Percentiles rank a stretch among this genome's conserved stretches.
These are phyloP conservation scores for Takashimella tepidaria DNA, from an alignment of 1,284 basidiomycete genomes.

Conservation along the genomic window DNA sequence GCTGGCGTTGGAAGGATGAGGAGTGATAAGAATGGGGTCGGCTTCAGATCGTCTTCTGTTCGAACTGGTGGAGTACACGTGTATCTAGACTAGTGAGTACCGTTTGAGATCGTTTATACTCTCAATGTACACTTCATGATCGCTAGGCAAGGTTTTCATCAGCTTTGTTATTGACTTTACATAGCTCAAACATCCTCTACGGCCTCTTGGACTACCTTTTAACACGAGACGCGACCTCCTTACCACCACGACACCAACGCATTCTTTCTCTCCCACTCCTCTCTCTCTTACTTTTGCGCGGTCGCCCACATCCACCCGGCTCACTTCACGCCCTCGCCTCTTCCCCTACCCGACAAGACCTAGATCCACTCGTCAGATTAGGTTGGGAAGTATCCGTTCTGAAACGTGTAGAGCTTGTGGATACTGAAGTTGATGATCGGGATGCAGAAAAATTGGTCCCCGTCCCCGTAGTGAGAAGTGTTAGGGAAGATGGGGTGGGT, in stretches of 20 bases:
- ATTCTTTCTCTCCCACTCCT: conserved; percentile 65
- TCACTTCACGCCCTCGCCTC: conserved; percentile 66
- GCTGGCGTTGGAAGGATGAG: conserved; percentile 31
- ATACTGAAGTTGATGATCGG: conserved; percentile 52
- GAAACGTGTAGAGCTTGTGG: conserved; percentile 70
- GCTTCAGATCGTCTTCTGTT: conserved; percentile 37
- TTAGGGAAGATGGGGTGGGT: conserved; percentile 17
- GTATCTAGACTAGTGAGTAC: conserved; percentile 74
- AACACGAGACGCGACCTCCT: conserved; percentile 16
- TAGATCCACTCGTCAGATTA: conserved; percentile 65
- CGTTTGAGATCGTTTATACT: too few species aligned
- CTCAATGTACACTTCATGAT: too few species aligned
- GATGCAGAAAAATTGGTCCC: conserved; percentile 14
- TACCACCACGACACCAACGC: conserved; percentile 33
- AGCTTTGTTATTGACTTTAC: neutral
- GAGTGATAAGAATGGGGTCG: conserved; percentile 16
- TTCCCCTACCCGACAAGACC: conserved; percentile 67
- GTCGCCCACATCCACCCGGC: conserved; percentile 60
- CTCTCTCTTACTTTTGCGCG: conserved; percentile 66
- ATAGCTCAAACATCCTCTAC: conserved; percentile 75
- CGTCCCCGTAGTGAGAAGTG: conserved; percentile 8
- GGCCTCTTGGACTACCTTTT: conserved; percentile 58
- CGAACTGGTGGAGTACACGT: conserved; percentile 65
- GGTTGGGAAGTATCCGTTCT: conserved; percentile 75
- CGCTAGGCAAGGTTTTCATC: too few species aligned